phyloP scores from a whole-genome alignment of 768 basidiomycete species.

The Porpolomopsis calyptriformis region DNA sequence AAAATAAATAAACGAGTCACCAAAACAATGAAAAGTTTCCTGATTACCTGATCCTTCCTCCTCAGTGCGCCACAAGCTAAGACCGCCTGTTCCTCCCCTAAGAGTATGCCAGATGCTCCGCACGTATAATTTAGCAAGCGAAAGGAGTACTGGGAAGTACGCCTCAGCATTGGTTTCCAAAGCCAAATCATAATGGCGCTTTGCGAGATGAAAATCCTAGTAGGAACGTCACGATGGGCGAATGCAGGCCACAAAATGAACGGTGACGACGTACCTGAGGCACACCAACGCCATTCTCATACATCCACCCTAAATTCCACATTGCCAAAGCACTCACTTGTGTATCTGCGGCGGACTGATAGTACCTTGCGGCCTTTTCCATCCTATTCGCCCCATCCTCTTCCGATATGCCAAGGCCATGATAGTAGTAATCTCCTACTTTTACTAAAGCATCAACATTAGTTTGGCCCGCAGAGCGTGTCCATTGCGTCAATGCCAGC shows the following conservation, averaged over 20 bases:
- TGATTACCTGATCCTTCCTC: conserved; percentile 38
- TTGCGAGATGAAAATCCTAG: conserved; percentile 93
- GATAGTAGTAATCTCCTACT: conserved; percentile 95
- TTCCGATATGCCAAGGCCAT: conserved; percentile 71
- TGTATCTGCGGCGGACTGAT: conserved; percentile 89
- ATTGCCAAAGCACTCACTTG: conserved; percentile 89
- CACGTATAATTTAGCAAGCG: conserved; percentile 69
- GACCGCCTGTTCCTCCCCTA: conserved; percentile 56
- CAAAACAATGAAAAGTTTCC: too few species aligned
- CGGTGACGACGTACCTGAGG: conserved; percentile 45
- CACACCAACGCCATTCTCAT: conserved; percentile 91
- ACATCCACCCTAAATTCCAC: conserved; percentile 99
- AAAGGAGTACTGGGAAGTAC: conserved; percentile 77
- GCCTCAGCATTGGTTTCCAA: conserved; percentile 83
- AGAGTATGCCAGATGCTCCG: conserved; percentile 79
- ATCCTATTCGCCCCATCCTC: conserved; percentile 53
- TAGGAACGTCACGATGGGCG: not conserved
- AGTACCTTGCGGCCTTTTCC: conserved; percentile 90
- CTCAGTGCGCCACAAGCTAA: conserved; percentile 56
- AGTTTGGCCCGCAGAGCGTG: conserved; percentile 82
- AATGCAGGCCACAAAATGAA: not conserved
- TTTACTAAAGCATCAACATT: conserved; percentile 97
- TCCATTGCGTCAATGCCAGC: conserved; percentile 87
- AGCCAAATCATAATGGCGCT: conserved; percentile 88
- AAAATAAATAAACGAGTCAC: too few species aligned